Conservation (phyloP, 352 stramenopile species). For the Phytophthora ohioensis region DNA sequence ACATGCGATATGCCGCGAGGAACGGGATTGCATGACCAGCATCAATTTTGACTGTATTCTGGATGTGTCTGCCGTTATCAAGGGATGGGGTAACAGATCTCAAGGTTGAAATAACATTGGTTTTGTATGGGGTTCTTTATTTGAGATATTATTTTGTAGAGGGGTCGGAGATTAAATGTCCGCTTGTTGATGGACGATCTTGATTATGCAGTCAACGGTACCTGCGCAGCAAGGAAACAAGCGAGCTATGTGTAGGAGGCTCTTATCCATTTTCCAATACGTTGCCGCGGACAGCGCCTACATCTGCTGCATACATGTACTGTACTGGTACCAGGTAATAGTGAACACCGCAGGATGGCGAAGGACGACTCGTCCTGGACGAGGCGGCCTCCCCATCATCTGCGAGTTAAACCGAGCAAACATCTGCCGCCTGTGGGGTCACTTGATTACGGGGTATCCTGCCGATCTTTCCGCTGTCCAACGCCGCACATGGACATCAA, state of each 20-base stretch:
- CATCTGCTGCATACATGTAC: not conserved
- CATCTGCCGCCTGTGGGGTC: slow-evolving; percentile 2
- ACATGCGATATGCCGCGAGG: slow-evolving; percentile 26
- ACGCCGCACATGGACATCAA: slow-evolving; percentile 15
- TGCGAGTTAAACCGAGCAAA: slow-evolving; percentile 9
- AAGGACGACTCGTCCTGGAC: too few species aligned
- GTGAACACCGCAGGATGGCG: too few species aligned
- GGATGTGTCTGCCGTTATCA: slow-evolving; percentile 9
- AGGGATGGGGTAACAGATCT: slow-evolving; percentile 7
- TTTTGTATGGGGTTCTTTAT: slow-evolving; percentile 13
- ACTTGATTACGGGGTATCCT: slow-evolving; percentile 23
- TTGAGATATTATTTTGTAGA: not conserved
- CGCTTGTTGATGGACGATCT: not conserved
- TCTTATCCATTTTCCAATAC: too few species aligned
- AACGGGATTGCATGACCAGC: slow-evolving; percentile 10
- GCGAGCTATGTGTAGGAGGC: not conserved
- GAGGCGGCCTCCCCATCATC: not conserved
- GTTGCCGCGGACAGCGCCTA: too few species aligned
- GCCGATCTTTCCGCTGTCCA: slow-evolving; percentile 20
- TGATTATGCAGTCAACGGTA: slow-evolving; percentile 15
- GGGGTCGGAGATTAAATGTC: slow-evolving; percentile 9
- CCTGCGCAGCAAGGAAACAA: not conserved
- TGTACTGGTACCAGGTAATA: not conserved
- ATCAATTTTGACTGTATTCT: slow-evolving; percentile 5
- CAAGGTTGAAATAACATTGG: not conserved